Evolutionary conservation across 2,329 filamentous ascomycete species (phyloP).

Genomic region (Epichloe sp.): DNA sequence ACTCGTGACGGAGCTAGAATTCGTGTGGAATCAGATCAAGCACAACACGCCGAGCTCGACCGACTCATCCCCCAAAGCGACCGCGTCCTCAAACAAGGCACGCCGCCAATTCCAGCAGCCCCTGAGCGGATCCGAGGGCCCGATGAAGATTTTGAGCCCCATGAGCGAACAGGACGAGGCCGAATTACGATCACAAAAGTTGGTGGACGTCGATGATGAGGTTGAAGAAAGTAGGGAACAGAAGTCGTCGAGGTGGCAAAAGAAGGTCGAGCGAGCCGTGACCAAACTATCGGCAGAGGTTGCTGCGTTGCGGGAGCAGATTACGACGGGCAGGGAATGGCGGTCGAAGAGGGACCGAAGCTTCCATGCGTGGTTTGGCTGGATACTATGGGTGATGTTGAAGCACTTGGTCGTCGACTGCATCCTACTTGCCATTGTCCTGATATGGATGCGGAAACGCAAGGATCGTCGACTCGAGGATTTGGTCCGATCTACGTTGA

Average conservation of each 20-base stretch:
- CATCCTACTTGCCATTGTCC: constrained; percentile 48
- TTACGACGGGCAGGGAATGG: constrained; percentile 64
- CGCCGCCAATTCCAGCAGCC: constrained; percentile 33
- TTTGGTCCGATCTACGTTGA: constrained; percentile 52
- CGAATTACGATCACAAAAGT: constrained; percentile 38
- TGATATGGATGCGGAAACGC: constrained; percentile 60
- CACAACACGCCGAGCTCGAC: constrained; percentile 60
- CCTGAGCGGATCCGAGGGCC: constrained; percentile 35
- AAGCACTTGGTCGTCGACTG: constrained; percentile 67
- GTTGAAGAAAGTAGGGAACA: constrained; percentile 24
- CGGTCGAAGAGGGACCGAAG: constrained; percentile 51
- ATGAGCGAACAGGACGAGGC: constrained; percentile 74
- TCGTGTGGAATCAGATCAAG: constrained; percentile 97
- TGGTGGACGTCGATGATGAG: constrained; percentile 32
- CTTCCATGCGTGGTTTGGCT: constrained; percentile 55
- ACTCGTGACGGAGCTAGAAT: constrained; percentile 88
- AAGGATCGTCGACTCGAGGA: constrained; percentile 63
- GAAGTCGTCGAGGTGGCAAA: constrained; percentile 55
- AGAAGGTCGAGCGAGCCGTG: constrained; percentile 70
- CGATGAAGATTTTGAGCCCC: constrained; percentile 64
- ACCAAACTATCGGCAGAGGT: constrained; percentile 87
- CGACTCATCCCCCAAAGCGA: constrained; percentile 39
- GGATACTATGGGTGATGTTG: constrained; percentile 53
- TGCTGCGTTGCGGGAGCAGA: constrained; percentile 81
- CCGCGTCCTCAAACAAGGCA: constrained; percentile 16